phyloP scores from a whole-genome alignment of 768 basidiomycete species.

The Sporobolomyces roseus region DNA sequence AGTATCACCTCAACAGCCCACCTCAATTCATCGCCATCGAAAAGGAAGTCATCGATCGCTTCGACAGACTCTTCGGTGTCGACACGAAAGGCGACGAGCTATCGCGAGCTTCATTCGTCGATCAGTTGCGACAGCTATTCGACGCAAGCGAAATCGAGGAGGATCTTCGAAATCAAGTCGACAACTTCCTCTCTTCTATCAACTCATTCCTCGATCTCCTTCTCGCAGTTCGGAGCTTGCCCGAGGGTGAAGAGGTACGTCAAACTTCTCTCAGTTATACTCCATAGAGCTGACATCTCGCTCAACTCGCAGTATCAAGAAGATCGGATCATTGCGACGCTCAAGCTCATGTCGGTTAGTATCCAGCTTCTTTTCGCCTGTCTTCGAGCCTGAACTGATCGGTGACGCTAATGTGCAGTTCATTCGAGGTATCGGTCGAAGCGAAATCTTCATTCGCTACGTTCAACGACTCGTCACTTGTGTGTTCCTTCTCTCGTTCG shows the following conservation, averaged over 20 bases:
- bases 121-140: slow-evolving; percentile 83
- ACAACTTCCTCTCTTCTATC: slow-evolving; percentile 78
- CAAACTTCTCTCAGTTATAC: no score
- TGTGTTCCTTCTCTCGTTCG: slow-evolving; percentile 50
- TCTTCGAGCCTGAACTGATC: background rate
- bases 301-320: slow-evolving; percentile 61
- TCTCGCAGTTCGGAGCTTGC: slow-evolving; percentile 77
- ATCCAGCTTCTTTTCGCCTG: background rate
- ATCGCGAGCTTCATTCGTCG: slow-evolving; percentile 81
- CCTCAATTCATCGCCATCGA: slow-evolving; percentile 80
- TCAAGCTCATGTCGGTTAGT: slow-evolving; percentile 48
- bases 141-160: slow-evolving; percentile 77
- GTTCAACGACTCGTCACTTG: slow-evolving; percentile 87
- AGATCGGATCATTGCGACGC: slow-evolving; percentile 88
- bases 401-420: slow-evolving; percentile 63
- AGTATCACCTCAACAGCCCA: slow-evolving; percentile 69
- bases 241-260: slow-evolving; percentile 72
- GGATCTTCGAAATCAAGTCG: slow-evolving; percentile 69
- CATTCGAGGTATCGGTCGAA: slow-evolving; percentile 81
- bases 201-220: slow-evolving; percentile 88
- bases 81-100: slow-evolving; percentile 62
- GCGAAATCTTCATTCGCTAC: slow-evolving; percentile 90
- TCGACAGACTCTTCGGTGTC: slow-evolving; percentile 89
- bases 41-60: slow-evolving; percentile 81
- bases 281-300: background rate